These are phyloP conservation scores for Pelargonium citronellum DNA, from an alignment of 441 rosid species.

Conservation along the genomic window DNA sequence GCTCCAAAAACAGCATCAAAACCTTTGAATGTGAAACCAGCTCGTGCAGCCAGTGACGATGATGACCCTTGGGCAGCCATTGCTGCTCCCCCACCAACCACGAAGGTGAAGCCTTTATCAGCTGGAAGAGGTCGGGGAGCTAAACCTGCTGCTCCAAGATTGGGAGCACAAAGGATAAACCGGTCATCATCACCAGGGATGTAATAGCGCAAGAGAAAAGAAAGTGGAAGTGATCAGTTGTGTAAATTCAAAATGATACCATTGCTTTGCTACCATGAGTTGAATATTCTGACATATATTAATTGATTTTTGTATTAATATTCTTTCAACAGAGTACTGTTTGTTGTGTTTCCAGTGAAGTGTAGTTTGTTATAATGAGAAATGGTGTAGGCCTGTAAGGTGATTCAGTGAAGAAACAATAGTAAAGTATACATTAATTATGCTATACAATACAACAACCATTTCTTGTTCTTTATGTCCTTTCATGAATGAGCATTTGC, in stretches of 20 bases:
- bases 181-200: constrained; percentile 68
- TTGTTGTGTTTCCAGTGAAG: too few relatives aligned
- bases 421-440: too few relatives aligned
- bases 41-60: constrained; percentile 47
- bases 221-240: background rate
- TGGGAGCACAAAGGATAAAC: constrained; percentile 90
- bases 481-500: too few relatives aligned
- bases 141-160: constrained; percentile 60
- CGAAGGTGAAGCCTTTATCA: constrained; percentile 69
- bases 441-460: too few relatives aligned
- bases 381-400: too few relatives aligned
- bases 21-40: constrained; percentile 56
- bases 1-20: constrained; percentile 58
- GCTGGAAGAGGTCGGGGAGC: constrained; percentile 71
- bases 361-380: too few relatives aligned
- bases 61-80: constrained; percentile 90
- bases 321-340: too few relatives aligned
- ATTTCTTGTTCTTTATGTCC: too few relatives aligned
- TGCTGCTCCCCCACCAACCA: constrained; percentile 91
- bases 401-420: too few relatives aligned
- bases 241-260: background rate
- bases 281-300: too few relatives aligned
- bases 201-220: constrained; percentile 29
- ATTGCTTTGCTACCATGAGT: too few relatives aligned
- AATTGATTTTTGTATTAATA: too few relatives aligned